phyloP scores from a whole-genome alignment of 1,139 yeast species.

The Blastobotrys apis region DNA sequence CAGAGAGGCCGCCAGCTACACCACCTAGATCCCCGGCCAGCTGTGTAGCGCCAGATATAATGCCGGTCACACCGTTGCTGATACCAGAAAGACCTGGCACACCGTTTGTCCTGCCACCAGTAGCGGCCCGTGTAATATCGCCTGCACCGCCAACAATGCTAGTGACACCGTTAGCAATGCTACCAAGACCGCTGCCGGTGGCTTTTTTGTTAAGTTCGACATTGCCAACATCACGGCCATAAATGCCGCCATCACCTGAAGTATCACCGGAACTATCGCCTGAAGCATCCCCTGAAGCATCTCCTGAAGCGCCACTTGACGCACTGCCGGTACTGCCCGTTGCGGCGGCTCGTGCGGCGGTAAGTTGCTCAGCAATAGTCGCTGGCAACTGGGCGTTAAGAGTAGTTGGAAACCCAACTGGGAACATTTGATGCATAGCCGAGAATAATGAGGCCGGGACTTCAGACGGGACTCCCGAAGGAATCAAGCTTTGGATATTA shows the following conservation, averaged over 20 bases:
- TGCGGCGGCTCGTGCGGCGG: too few relatives aligned
- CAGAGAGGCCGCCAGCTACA: too few relatives aligned
- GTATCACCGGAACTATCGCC: background rate
- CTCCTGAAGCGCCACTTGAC: background rate
- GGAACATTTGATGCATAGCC: background rate
- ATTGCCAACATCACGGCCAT: background rate
- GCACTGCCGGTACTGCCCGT: background rate
- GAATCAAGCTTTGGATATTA: background rate
- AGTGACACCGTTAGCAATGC: background rate
- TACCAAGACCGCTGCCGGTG: background rate
- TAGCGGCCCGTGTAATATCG: background rate
- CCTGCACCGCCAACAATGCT: background rate
- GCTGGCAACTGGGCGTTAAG: too few relatives aligned
- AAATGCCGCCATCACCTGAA: background rate
- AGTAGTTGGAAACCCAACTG: background rate
- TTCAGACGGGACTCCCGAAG: background rate
- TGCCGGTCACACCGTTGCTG: too few relatives aligned
- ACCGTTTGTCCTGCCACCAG: too few relatives aligned
- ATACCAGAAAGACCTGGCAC: too few relatives aligned
- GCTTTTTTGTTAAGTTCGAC: background rate
- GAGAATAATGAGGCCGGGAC: background rate
- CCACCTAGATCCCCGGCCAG: too few relatives aligned
- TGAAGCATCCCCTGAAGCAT: background rate
- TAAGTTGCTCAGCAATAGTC: too few relatives aligned
- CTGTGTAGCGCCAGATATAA: too few relatives aligned